Percentiles rank a stretch among this genome's conserved stretches.
Evolutionary conservation across 352 stramenopile species (phyloP).

Genomic region (Phytophthora nicotianae): DNA sequence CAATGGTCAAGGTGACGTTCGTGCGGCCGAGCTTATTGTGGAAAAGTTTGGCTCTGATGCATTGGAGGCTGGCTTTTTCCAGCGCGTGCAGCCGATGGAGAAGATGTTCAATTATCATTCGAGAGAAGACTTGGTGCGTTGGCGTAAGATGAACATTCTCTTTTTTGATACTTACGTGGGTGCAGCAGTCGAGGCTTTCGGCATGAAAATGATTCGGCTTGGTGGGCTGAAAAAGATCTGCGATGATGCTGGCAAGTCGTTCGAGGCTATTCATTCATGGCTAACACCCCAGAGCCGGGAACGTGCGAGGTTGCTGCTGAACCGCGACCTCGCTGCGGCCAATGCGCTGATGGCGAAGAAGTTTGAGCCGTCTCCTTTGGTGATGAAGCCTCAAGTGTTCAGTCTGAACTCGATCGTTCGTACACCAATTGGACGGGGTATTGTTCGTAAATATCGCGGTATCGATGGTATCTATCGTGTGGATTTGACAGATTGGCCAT

Average conservation of each 20-base stretch:
- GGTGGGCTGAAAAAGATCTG: conserved; percentile 73
- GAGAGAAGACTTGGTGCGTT: conserved; percentile 74
- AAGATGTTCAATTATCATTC: conserved; percentile 85
- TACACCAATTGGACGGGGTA: conserved; percentile 67
- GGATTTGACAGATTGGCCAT: conserved; percentile 73
- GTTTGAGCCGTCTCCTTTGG: conserved; percentile 37
- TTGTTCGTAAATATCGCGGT: conserved; percentile 71
- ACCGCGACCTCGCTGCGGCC: conserved; percentile 61
- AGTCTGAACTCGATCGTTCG: conserved; percentile 60
- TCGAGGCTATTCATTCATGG: conserved; percentile 66
- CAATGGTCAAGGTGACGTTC: conserved; percentile 95
- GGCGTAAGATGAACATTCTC: conserved; percentile 88
- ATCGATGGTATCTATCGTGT: conserved; percentile 86
- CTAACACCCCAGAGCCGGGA: conserved; percentile 65
- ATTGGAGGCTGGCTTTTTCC: conserved; percentile 89
- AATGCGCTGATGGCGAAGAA: conserved; percentile 65
- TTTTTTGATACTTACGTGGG: conserved; percentile 93
- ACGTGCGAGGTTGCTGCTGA: conserved; percentile 60
- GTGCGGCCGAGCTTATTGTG: conserved; percentile 90
- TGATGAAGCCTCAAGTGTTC: conserved; percentile 72
- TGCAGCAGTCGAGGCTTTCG: conserved; percentile 77
- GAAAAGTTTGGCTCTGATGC: conserved; percentile 70
- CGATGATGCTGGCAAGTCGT: conserved; percentile 53
- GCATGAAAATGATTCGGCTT: conserved; percentile 75
- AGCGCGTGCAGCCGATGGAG: conserved; percentile 87